Evolutionary conservation across 2,329 filamentous ascomycete species (phyloP).

Genomic region (Venturia aucupariae): DNA sequence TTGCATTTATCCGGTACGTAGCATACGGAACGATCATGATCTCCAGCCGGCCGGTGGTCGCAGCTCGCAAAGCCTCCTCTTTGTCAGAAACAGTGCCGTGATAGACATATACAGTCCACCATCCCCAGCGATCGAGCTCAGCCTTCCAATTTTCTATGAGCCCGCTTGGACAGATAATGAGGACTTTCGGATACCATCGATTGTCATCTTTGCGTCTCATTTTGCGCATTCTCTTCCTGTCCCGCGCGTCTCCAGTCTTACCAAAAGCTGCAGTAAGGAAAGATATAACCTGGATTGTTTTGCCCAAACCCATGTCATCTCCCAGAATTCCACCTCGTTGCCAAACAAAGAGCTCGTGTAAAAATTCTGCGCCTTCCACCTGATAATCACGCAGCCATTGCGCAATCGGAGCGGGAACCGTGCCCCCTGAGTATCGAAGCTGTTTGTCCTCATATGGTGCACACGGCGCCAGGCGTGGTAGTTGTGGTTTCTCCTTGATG

Average conservation of each 20-base stretch:
- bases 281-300: conserved; percentile 91
- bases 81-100: conserved; percentile 58
- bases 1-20: conserved; percentile 71
- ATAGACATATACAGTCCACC: conserved; percentile 81
- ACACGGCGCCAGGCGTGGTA: conserved; percentile 55
- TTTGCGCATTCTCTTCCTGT: conserved; percentile 79
- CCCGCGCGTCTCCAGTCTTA: conserved; percentile 82
- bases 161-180: conserved; percentile 83
- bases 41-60: conserved; percentile 68
- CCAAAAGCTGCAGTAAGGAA: conserved; percentile 89
- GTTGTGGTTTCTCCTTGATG: conserved; percentile 60
- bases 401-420: conserved; percentile 81
- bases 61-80: conserved; percentile 62
- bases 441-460: conserved; percentile 65
- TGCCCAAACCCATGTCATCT: conserved; percentile 96
- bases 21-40: conserved; percentile 91
- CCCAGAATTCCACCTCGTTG: conserved; percentile 86
- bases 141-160: conserved; percentile 86
- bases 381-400: conserved; percentile 92
- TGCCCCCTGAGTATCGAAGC: conserved; percentile 63
- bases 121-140: conserved; percentile 84
- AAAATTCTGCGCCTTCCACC: conserved; percentile 70
- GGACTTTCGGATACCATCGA: conserved; percentile 70
- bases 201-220: conserved; percentile 52
- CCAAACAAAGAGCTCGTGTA: conserved; percentile 83